A percentile compares a stretch with the other conserved stretches of the same genome.
phyloP scores from a whole-genome alignment of 305 asterid genomes.

The Fraxinus nigra region DNA sequence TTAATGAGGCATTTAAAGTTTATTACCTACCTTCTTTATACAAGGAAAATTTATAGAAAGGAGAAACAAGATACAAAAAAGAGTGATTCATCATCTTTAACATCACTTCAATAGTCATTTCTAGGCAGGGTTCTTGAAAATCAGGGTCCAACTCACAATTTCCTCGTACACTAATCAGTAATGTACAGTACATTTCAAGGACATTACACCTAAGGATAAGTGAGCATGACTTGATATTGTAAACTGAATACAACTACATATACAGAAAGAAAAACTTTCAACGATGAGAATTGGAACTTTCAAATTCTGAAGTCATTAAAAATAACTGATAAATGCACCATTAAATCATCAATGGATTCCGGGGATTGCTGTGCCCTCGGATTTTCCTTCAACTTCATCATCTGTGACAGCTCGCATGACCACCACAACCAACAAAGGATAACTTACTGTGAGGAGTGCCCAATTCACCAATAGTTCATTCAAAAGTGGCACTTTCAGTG shows the following conservation, averaged over 20 bases:
- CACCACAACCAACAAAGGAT: slow-evolving; percentile 62
- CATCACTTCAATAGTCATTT: neutral
- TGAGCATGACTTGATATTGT: neutral
- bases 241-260: neutral
- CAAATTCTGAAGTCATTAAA: neutral
- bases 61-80: neutral
- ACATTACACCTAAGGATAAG: neutral
- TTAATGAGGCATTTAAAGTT: neutral
- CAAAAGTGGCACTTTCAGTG: slow-evolving; percentile 52
- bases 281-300: neutral
- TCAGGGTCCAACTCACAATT: neutral
- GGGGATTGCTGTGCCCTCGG: slow-evolving; percentile 32
- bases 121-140: neutral
- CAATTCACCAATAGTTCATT: slow-evolving; percentile 66
- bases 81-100: neutral
- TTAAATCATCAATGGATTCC: slow-evolving; percentile 34
- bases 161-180: neutral
- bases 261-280: neutral
- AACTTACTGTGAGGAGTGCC: slow-evolving; percentile 70
- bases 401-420: slow-evolving; percentile 71
- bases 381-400: slow-evolving; percentile 38
- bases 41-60: neutral
- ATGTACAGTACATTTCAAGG: neutral
- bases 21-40: neutral
- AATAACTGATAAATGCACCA: slow-evolving; percentile 3